Percentiles rank a stretch among this genome's conserved stretches.
Conservation (phyloP, 805 yeast species). For the Saturnispora saitoi region DNA sequence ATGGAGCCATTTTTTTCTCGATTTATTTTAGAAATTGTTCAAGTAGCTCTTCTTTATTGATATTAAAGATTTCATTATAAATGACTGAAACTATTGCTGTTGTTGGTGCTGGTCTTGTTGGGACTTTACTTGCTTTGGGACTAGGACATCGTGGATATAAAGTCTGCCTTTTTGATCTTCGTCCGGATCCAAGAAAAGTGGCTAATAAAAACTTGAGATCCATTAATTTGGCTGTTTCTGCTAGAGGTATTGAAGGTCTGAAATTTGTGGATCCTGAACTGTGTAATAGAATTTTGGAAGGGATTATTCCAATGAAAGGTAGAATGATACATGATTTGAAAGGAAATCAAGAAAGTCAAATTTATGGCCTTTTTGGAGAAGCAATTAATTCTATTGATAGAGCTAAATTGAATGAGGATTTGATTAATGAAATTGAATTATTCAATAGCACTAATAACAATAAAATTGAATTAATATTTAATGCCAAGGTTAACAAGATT, state of each 20-base stretch:
- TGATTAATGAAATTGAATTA: slow-evolving; percentile 57
- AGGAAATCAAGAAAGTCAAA: slow-evolving; percentile 60
- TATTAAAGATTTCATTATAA: not conserved
- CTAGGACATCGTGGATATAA: slow-evolving; percentile 60
- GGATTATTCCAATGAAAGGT: slow-evolving; percentile 78
- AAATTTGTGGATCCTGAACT: slow-evolving; percentile 50
- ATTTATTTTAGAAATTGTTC: not conserved
- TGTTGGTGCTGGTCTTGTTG: slow-evolving; percentile 89
- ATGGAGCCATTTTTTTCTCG: not conserved
- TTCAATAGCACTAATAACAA: slow-evolving; percentile 22
- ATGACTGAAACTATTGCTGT: slow-evolving; percentile 40
- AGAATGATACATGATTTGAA: slow-evolving; percentile 74
- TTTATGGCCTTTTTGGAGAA: slow-evolving; percentile 77
- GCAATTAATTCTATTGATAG: slow-evolving; percentile 81
- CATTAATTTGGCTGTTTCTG: slow-evolving; percentile 82
- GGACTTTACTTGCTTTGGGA: slow-evolving; percentile 77
- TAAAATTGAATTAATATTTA: slow-evolving; percentile 40
- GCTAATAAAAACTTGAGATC: slow-evolving; percentile 39
- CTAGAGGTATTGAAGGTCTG: slow-evolving; percentile 71
- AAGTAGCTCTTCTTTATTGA: not conserved
- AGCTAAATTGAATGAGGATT: slow-evolving; percentile 50
- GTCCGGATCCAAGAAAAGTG: slow-evolving; percentile 53
- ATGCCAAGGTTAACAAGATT: slow-evolving; percentile 46
- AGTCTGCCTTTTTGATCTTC: slow-evolving; percentile 64
- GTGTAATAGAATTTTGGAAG: slow-evolving; percentile 45